These are phyloP conservation scores for Margaritispora aquatica DNA, from an alignment of 495 filamentous ascomycete genomes.

Conservation along the genomic window DNA sequence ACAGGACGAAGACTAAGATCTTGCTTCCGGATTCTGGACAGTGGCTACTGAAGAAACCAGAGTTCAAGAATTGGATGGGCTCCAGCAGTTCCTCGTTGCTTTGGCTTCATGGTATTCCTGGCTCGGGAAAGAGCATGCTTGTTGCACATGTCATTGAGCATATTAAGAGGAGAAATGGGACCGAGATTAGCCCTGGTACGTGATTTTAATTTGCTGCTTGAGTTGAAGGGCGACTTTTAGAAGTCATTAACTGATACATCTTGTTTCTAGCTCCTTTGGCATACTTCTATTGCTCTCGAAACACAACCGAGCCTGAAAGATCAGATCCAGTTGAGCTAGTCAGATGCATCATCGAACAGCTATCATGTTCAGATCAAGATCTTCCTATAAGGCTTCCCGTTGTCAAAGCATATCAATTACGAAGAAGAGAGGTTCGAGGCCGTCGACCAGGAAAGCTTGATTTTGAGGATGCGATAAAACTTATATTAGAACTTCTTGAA, in stretches of 20 bases:
- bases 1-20: neutral
- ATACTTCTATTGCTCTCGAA: conserved; percentile 11
- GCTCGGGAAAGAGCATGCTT: conserved; percentile 10
- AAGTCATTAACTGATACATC: too few relatives aligned
- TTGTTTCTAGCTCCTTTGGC: neutral
- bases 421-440: neutral
- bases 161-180: neutral
- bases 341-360: conserved; percentile 5
- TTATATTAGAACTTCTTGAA: conserved; percentile 2
- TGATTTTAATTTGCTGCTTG: too few relatives aligned
- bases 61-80: conserved; percentile 6
- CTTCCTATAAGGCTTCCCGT: neutral
- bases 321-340: conserved; percentile 9
- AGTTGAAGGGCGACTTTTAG: too few relatives aligned
- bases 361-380: conserved; percentile 1
- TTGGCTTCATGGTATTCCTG: conserved; percentile 16
- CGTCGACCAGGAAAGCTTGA: neutral
- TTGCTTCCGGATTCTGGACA: conserved; percentile 3
- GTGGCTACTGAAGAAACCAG: conserved; percentile 4
- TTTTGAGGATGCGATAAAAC: neutral
- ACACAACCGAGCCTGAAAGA: conserved; percentile 11
- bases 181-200: neutral
- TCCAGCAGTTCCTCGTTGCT: conserved; percentile 10
- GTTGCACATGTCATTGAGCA: conserved; percentile 9
- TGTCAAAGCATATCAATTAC: neutral